phyloP scores from a whole-genome alignment of 2,329 filamentous ascomycete genomes.

The Fusarium algeriense region DNA sequence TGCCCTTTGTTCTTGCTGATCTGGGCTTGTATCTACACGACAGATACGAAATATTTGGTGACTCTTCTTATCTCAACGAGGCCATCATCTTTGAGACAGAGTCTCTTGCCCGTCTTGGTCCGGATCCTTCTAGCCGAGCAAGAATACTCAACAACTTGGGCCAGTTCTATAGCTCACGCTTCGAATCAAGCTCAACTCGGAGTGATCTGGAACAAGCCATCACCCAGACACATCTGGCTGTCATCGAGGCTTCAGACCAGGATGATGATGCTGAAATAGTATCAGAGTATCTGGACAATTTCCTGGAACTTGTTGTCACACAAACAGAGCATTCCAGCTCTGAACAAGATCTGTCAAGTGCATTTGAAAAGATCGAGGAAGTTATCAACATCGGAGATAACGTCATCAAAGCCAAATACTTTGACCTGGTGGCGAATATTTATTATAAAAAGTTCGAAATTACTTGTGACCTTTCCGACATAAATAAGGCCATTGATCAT shows the following conservation, averaged over 20 bases:
- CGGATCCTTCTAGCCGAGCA: fast-evolving
- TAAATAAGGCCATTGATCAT: background rate
- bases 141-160: background rate
- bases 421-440: background rate
- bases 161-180: background rate
- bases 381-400: fast-evolving
- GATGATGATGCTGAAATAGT: fast-evolving
- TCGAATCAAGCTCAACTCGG: fast-evolving
- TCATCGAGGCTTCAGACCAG: fast-evolving
- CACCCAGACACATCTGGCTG: background rate
- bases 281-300: background rate
- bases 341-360: no score
- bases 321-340: background rate
- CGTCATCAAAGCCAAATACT: background rate
- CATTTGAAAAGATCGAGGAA: background rate
- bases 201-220: background rate
- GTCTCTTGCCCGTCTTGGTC: background rate
- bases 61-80: background rate
- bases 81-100: background rate
- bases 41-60: background rate
- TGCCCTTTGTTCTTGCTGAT: background rate
- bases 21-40: background rate
- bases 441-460: background rate
- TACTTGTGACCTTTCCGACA: fast-evolving
- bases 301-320: background rate